Evolutionary conservation across 2,329 filamentous ascomycete genomes (phyloP).

Genomic region (Colletotrichum sp.): DNA sequence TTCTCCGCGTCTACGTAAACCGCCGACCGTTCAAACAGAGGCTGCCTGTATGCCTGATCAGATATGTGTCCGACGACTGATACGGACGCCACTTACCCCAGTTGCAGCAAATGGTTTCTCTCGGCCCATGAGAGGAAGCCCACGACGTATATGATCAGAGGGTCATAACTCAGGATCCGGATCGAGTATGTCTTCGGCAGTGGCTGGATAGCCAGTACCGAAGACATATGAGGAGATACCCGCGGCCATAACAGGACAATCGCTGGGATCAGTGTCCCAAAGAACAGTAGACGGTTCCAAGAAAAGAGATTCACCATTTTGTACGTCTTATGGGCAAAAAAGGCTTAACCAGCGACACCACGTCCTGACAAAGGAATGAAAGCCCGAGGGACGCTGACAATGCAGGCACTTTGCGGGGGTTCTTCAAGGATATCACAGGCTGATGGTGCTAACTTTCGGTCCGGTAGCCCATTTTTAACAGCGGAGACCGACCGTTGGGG

Average conservation of each 20-base stretch:
- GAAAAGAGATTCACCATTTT: neutral
- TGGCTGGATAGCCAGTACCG: neutral
- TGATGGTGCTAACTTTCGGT: neutral
- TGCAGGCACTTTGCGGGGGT: neutral
- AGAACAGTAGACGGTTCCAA: neutral
- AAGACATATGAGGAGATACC: neutral
- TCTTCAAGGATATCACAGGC: neutral
- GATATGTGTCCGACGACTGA: accelerated
- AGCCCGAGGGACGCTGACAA: neutral
- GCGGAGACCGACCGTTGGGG: neutral
- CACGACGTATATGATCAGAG: neutral
- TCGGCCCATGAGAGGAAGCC: slow-evolving; percentile 1
- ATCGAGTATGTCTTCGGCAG: neutral
- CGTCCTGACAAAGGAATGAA: neutral
- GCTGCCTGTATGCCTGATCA: neutral
- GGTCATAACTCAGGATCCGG: neutral
- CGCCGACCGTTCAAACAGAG: neutral
- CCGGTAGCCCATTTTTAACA: neutral
- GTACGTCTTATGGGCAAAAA: neutral
- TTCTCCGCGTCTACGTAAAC: neutral
- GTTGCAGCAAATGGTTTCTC: neutral
- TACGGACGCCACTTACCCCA: neutral
- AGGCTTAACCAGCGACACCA: neutral
- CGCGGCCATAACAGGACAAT: neutral
- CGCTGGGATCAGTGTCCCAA: neutral